Percentiles rank a stretch among this genome's conserved stretches.
Evolutionary conservation across 805 yeast genomes (phyloP).

Genomic region (Kodamaea nitidulidarum): DNA sequence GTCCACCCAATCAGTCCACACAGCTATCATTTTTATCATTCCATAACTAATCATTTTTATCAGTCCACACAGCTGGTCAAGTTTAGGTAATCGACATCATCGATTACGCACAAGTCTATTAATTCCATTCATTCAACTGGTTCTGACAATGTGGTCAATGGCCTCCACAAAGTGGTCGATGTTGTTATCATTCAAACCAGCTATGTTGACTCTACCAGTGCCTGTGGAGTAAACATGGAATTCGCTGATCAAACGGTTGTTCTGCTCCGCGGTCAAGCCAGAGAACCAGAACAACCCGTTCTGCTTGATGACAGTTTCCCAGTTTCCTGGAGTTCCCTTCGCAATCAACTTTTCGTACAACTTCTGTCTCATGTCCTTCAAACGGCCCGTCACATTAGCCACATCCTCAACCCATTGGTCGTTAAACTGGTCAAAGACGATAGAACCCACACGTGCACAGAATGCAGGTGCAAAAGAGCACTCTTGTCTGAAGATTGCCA

Average conservation of each 20-base stretch:
- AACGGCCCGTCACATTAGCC: slow-evolving; percentile 24
- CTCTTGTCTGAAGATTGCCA: slow-evolving; percentile 34
- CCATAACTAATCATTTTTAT: too few species aligned
- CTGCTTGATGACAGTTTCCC: slow-evolving; percentile 35
- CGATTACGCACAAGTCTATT: too few species aligned
- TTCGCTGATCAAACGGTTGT: slow-evolving; percentile 26
- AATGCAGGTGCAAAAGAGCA: slow-evolving; percentile 46
- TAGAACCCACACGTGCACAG: slow-evolving; percentile 41
- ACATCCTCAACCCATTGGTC: slow-evolving; percentile 37
- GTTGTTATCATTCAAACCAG: slow-evolving; percentile 40
- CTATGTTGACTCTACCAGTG: slow-evolving; percentile 43
- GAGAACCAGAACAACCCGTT: slow-evolving; percentile 45
- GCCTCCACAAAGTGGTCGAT: slow-evolving; percentile 35
- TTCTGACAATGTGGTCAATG: slow-evolving; percentile 35
- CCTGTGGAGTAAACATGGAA: slow-evolving; percentile 37
- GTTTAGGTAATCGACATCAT: too few species aligned
- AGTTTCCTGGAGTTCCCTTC: slow-evolving; percentile 41
- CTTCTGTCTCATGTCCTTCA: slow-evolving; percentile 27
- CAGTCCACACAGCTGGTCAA: too few species aligned
- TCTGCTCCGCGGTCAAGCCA: slow-evolving; percentile 35
- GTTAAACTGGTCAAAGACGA: slow-evolving; percentile 8
- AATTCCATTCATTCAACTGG: neutral
- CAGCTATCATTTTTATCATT: too few species aligned
- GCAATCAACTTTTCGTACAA: slow-evolving; percentile 27
- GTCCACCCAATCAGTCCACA: too few species aligned